Percentiles rank a stretch among this genome's conserved stretches.
Evolutionary conservation across 139 green algal genomes (phyloP).

Genomic region (Trebouxia sp.): DNA sequence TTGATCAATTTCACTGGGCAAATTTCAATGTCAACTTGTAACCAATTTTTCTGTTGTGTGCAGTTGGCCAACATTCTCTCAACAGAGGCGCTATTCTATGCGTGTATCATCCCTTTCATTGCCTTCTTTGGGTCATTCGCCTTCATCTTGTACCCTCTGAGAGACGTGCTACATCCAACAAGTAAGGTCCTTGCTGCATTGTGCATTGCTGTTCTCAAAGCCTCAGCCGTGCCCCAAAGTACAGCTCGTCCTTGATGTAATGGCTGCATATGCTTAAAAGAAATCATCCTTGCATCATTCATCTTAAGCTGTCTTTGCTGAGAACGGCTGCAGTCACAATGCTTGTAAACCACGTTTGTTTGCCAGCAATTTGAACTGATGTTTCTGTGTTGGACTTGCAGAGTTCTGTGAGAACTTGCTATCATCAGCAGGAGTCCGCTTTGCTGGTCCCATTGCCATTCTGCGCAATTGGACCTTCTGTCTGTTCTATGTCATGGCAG

Average conservation of each 20-base stretch:
- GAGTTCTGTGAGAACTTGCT: constrained; percentile 69
- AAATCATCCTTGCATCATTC: not conserved
- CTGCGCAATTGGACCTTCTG: constrained; percentile 99
- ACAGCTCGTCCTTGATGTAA: too few species aligned
- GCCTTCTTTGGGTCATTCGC: constrained; percentile 96
- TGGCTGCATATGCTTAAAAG: too few species aligned
- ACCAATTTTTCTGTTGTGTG: constrained; percentile 32
- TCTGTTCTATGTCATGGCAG: constrained; percentile 99
- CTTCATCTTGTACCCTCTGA: constrained; percentile 94
- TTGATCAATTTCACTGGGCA: too few species aligned
- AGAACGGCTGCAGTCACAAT: too few species aligned
- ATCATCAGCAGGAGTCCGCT: constrained; percentile 69
- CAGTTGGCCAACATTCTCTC: constrained; percentile 92
- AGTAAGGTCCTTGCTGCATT: constrained; percentile 38
- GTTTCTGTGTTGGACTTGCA: not conserved
- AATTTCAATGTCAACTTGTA: too few species aligned
- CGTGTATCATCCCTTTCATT: constrained; percentile 99
- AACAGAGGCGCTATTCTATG: constrained; percentile 94
- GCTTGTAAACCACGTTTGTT: not conserved
- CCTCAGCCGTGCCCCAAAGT: not conserved
- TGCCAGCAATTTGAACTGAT: not conserved
- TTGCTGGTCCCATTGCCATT: constrained; percentile 96
- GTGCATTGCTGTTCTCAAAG: not conserved
- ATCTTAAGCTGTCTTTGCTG: too few species aligned
- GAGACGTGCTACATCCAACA: constrained; percentile 89